Conservation (phyloP, 2,329 filamentous ascomycete genomes). For the Chrysosporium keratinophilum region DNA sequence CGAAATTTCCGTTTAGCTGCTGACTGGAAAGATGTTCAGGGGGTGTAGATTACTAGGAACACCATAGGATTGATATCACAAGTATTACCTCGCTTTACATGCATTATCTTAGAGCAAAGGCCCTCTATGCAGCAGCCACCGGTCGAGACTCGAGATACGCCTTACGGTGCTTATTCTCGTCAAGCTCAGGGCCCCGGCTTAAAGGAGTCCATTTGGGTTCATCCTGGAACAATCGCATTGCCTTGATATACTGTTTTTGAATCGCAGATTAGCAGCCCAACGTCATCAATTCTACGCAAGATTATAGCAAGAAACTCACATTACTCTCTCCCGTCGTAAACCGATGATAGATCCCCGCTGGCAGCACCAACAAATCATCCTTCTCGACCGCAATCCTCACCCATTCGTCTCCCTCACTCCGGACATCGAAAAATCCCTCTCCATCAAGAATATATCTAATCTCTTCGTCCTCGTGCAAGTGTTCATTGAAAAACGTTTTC, state of each 20-base stretch:
- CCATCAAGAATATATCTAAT: conserved; percentile 89
- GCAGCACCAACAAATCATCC: conserved; percentile 83
- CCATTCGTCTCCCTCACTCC: conserved; percentile 75
- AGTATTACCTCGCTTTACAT: neutral
- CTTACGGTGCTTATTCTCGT: conserved; percentile 67
- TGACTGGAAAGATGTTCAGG: too few relatives aligned
- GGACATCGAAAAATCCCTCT: conserved; percentile 84
- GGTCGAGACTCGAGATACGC: conserved; percentile 52
- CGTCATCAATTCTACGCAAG: neutral
- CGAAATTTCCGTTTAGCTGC: too few relatives aligned
- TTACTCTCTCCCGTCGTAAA: conserved; percentile 92
- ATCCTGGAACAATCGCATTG: conserved; percentile 94
- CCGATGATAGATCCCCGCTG: conserved; percentile 90
- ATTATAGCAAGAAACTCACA: conserved; percentile 45
- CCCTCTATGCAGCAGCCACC: neutral
- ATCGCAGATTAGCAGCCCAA: neutral
- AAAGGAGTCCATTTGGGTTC: conserved; percentile 97
- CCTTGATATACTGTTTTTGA: conserved; percentile 67
- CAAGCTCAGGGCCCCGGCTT: conserved; percentile 65
- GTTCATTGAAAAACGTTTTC: conserved; percentile 86
- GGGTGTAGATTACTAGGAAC: neutral
- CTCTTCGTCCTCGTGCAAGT: conserved; percentile 96
- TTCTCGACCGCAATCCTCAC: conserved; percentile 75
- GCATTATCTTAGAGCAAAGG: neutral
- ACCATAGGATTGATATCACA: neutral